Percentiles rank a stretch among this genome's conserved stretches.
These are phyloP conservation scores for Recurvomyces mirabilis DNA, from an alignment of 495 filamentous ascomycete species.

Conservation along the genomic window DNA sequence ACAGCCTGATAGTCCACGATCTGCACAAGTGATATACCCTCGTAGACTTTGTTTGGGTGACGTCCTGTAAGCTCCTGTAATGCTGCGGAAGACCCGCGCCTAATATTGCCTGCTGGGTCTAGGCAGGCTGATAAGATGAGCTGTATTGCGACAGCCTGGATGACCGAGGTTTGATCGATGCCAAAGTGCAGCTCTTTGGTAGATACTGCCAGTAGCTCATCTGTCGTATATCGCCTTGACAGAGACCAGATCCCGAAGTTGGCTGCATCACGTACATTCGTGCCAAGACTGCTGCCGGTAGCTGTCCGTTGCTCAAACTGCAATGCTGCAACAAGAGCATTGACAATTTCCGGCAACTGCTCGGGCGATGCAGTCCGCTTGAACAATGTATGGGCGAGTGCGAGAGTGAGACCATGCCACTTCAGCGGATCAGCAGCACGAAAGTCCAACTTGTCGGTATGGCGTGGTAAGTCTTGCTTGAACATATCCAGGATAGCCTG, in stretches of 20 bases:
- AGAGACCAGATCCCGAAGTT: constrained; percentile 93
- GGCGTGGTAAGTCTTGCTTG: constrained; percentile 64
- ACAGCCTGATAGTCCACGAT: constrained; percentile 88
- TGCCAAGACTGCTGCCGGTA: constrained; percentile 71
- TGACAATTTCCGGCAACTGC: constrained; percentile 57
- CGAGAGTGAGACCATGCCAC: constrained; percentile 89
- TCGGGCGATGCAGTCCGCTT: constrained; percentile 57
- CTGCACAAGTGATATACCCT: constrained; percentile 78
- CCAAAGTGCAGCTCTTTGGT: constrained; percentile 17
- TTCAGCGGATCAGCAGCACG: constrained; percentile 62
- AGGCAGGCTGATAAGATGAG: constrained; percentile 72
- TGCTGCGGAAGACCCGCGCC: constrained; percentile 82
- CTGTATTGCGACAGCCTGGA: constrained; percentile 69
- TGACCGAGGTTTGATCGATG: constrained; percentile 35
- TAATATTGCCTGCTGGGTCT: constrained; percentile 84
- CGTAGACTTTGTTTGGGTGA: constrained; percentile 68
- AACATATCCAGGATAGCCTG: constrained; percentile 69
- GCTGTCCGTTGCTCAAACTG: constrained; percentile 75
- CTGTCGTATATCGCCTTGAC: constrained; percentile 73
- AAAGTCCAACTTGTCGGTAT: constrained; percentile 48
- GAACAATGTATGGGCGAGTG: constrained; percentile 74
- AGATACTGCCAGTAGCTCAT: constrained; percentile 57
- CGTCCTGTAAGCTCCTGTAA: constrained; percentile 89
- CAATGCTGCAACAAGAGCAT: constrained; percentile 59
- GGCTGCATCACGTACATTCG: constrained; percentile 90